phyloP scores from a whole-genome alignment of 2,329 filamentous ascomycete species.

The Aspergillus ochraceoroseus region DNA sequence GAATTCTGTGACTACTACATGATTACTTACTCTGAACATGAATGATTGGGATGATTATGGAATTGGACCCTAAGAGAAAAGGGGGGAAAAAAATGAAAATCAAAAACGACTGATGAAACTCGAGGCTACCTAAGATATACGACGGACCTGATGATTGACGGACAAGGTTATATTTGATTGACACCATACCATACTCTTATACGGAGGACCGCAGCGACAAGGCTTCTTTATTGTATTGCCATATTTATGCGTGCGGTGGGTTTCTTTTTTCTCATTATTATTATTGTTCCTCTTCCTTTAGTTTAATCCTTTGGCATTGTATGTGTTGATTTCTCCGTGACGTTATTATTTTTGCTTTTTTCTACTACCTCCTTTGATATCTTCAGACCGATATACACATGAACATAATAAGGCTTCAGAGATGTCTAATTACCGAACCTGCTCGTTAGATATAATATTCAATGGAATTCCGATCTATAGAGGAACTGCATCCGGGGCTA shows the following conservation, averaged over 20 bases:
- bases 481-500: no score
- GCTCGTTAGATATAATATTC: no score
- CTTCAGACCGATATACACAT: no score
- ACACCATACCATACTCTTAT: neutral
- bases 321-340: slow-evolving; percentile 2
- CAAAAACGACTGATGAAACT: slow-evolving; percentile 5
- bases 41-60: slow-evolving; percentile 13
- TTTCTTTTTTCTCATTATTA: neutral
- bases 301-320: slow-evolving; percentile 2
- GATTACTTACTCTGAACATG: slow-evolving; percentile 7
- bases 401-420: no score
- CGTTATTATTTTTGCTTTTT: no score
- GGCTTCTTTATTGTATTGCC: no score
- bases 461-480: no score
- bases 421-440: no score
- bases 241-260: neutral
- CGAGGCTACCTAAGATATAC: no score
- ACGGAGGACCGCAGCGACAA: no score
- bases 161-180: slow-evolving; percentile 1
- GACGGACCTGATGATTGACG: slow-evolving; percentile 5
- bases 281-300: neutral
- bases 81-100: neutral
- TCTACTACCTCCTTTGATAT: no score
- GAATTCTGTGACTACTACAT: slow-evolving; percentile 3
- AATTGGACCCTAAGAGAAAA: neutral